Evolutionary conservation across 2,329 filamentous ascomycete genomes (phyloP).

Genomic region (Dactylellina haptotyla): DNA sequence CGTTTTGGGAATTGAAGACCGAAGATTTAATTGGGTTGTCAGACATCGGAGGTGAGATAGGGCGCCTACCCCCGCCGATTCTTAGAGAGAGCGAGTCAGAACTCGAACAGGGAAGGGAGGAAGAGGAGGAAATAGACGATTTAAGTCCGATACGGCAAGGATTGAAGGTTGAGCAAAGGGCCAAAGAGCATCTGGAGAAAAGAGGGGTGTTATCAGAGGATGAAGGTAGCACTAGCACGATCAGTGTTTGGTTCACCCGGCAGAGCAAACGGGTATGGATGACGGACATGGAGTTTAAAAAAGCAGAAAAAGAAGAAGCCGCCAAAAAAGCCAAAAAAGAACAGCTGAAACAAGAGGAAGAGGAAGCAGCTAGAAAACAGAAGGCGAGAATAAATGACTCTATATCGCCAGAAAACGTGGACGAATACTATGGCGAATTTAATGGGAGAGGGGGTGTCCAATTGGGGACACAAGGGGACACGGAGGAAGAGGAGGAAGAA

Average conservation of each 20-base stretch:
- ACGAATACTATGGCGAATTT: constrained; percentile 16
- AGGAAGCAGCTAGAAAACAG: neutral
- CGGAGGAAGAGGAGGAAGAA: constrained; percentile 6
- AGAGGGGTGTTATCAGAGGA: no score
- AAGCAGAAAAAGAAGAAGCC: neutral
- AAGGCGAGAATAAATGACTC: neutral
- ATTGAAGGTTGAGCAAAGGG: no score
- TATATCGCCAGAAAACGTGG: constrained; percentile 1
- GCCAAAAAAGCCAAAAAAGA: neutral
- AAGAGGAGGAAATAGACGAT: neutral
- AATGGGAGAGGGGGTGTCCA: constrained; percentile 32
- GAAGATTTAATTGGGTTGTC: no score
- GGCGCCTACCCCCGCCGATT: constrained; percentile 14
- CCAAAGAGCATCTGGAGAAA: no score
- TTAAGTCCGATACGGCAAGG: no score
- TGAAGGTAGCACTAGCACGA: neutral
- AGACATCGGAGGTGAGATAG: no score
- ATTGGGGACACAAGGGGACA: constrained; percentile 11
- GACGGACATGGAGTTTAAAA: neutral
- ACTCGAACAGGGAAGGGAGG: constrained; percentile 4
- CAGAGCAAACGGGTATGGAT: constrained; percentile 2
- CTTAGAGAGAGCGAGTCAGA: constrained; percentile 26
- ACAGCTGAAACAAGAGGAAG: neutral
- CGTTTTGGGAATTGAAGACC: neutral
- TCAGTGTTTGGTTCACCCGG: neutral